phyloP scores from a whole-genome alignment of 1,284 basidiomycete species.

The Sporisorium graminicola region DNA sequence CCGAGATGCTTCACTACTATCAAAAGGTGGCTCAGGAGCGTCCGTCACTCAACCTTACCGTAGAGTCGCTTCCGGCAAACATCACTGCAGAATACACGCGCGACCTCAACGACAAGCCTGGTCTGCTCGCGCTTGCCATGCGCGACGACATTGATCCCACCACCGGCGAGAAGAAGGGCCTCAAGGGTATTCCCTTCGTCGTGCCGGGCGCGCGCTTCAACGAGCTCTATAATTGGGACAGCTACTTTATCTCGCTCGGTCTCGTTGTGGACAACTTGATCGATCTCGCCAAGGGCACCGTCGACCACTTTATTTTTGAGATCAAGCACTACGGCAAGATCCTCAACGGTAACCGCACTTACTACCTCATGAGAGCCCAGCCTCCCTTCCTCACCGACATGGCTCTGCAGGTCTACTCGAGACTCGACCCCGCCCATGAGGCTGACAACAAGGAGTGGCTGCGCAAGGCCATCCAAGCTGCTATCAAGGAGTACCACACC shows the following conservation, averaged over 20 bases:
- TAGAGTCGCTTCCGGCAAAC: slow-evolving; percentile 88
- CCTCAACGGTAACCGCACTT: slow-evolving; percentile 68
- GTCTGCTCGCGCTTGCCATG: slow-evolving; percentile 95
- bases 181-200: slow-evolving; percentile 92
- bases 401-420: slow-evolving; percentile 96
- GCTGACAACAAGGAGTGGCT: slow-evolving; percentile 88
- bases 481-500: slow-evolving; percentile 98
- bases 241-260: slow-evolving; percentile 93
- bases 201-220: slow-evolving; percentile 98
- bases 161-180: slow-evolving; percentile 73
- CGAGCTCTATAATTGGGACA: slow-evolving; percentile 77
- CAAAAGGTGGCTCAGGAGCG: slow-evolving; percentile 71
- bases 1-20: slow-evolving; percentile 94
- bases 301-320: slow-evolving; percentile 98
- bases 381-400: slow-evolving; percentile 99
- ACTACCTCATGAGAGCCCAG: slow-evolving; percentile 92
- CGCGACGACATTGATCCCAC: slow-evolving; percentile 78
- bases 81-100: slow-evolving; percentile 91
- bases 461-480: slow-evolving; percentile 92
- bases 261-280: slow-evolving; percentile 93
- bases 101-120: slow-evolving; percentile 91
- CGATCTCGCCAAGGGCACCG: slow-evolving; percentile 93
- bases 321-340: slow-evolving; percentile 94
- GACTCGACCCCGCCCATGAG: slow-evolving; percentile 86
- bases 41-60: slow-evolving; percentile 85